Evolutionary conservation across 768 basidiomycete genomes (phyloP).

Genomic region (Dioszegia hungarica): DNA sequence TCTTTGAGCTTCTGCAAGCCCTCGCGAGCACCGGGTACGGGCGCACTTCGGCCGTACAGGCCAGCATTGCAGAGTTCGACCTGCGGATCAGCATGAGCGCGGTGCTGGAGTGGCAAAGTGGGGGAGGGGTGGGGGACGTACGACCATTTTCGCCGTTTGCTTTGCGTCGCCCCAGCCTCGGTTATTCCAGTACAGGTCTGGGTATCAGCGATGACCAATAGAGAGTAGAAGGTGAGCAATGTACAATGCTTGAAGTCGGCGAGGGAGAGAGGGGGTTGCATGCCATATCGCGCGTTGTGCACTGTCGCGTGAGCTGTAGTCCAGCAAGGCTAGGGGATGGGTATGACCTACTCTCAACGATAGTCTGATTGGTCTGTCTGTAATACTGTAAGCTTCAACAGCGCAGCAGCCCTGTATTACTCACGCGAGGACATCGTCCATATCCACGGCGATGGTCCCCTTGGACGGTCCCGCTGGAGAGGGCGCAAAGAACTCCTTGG

Average conservation of each 20-base stretch:
- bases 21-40: slow-evolving; percentile 62
- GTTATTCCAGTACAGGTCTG: slow-evolving; percentile 47
- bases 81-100: slow-evolving; percentile 8
- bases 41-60: slow-evolving; percentile 49
- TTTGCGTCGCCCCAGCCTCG: slow-evolving; percentile 43
- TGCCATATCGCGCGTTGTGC: slow-evolving; percentile 41
- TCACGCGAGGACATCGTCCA: slow-evolving; percentile 47
- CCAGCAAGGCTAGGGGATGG: background rate
- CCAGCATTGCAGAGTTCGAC: slow-evolving; percentile 29
- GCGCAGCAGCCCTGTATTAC: background rate
- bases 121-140: slow-evolving; percentile 10
- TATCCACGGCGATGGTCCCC: slow-evolving; percentile 46
- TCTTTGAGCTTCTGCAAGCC: slow-evolving; percentile 57
- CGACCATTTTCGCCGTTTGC: slow-evolving; percentile 39
- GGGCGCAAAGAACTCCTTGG: background rate
- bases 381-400: background rate
- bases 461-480: slow-evolving; percentile 7
- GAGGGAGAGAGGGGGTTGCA: slow-evolving; percentile 28
- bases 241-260: slow-evolving; percentile 45
- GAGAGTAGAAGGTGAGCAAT: background rate
- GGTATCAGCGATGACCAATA: background rate
- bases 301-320: slow-evolving; percentile 23
- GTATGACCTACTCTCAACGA: slow-evolving; percentile 29
- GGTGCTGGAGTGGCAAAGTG: background rate
- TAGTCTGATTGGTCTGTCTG: slow-evolving; percentile 39